These are phyloP conservation scores for Penicillium odoratum DNA, from an alignment of 495 filamentous ascomycete species.

Conservation along the genomic window DNA sequence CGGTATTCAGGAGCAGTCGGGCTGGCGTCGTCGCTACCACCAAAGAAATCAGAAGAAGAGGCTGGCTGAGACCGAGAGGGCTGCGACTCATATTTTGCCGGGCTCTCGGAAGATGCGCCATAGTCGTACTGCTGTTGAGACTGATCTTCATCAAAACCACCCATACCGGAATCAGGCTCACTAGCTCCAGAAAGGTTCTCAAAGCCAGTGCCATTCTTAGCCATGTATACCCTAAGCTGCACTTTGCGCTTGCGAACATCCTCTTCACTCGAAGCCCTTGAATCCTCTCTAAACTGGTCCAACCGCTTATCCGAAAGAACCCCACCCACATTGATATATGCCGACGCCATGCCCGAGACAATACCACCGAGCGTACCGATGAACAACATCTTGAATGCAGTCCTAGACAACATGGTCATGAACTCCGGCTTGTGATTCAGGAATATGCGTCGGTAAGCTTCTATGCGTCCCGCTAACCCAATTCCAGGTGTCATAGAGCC, in stretches of 20 bases:
- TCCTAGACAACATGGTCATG: not conserved
- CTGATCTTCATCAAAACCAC: not conserved
- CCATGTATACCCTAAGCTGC: slow-evolving; percentile 1
- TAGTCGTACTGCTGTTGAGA: slow-evolving; percentile 4
- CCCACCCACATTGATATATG: slow-evolving; percentile 14
- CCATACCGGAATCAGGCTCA: not conserved
- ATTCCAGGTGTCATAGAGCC: no score
- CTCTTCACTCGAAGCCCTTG: slow-evolving; percentile 21
- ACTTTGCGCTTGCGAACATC: slow-evolving; percentile 28
- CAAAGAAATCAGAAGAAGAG: slow-evolving; percentile 28
- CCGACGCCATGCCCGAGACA: slow-evolving; percentile 8
- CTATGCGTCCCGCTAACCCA: no score
- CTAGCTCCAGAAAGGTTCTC: not conserved
- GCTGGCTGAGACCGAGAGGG: slow-evolving; percentile 5
- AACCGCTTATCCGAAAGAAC: slow-evolving; percentile 31
- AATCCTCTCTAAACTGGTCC: slow-evolving; percentile 21
- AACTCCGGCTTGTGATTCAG: not conserved
- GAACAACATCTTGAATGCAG: slow-evolving; percentile 26
- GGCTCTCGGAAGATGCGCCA: not conserved
- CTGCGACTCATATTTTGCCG: not conserved
- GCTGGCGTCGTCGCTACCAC: slow-evolving; percentile 38
- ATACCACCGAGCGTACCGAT: slow-evolving; percentile 12
- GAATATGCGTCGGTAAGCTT: not conserved
- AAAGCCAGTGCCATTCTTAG: no score
- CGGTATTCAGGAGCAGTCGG: slow-evolving; percentile 41